Evolutionary conservation across 495 filamentous ascomycete genomes (phyloP).

Genomic region (Cenococcum geophilum): DNA sequence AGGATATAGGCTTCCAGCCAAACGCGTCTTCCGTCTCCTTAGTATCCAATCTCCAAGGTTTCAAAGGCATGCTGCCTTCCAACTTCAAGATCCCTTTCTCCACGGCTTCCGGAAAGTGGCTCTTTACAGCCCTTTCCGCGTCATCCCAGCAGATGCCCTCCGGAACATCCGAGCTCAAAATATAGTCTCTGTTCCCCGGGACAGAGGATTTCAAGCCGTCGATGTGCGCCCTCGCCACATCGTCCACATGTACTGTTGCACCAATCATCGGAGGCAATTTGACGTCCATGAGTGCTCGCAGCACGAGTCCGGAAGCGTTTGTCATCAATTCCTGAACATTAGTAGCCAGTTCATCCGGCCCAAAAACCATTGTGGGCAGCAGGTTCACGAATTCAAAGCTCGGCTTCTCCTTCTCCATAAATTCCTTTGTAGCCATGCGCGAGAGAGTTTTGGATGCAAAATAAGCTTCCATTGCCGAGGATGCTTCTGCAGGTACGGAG

Average conservation of each 20-base stretch:
- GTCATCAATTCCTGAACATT: conserved; percentile 11
- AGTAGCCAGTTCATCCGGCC: conserved; percentile 13
- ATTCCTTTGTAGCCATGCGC: conserved; percentile 13
- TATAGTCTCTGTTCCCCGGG: conserved; percentile 15
- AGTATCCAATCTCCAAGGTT: conserved; percentile 7
- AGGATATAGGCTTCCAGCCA: neutral
- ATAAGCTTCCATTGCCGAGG: conserved; percentile 15
- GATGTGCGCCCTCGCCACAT: conserved; percentile 16
- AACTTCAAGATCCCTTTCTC: conserved; percentile 13
- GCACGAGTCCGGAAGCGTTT: neutral
- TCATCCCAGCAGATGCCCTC: conserved; percentile 11
- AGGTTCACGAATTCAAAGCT: conserved; percentile 12
- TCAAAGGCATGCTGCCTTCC: conserved; percentile 3
- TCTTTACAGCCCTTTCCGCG: conserved; percentile 6
- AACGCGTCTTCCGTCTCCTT: conserved; percentile 2
- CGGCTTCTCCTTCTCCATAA: conserved; percentile 19
- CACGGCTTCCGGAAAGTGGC: conserved; percentile 12
- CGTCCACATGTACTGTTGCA: conserved; percentile 9
- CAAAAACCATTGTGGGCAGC: conserved; percentile 14
- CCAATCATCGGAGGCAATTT: conserved; percentile 10
- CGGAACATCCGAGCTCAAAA: conserved; percentile 15
- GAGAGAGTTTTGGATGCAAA: conserved; percentile 15
- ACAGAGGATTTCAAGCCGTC: conserved; percentile 14
- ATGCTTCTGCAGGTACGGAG: neutral
- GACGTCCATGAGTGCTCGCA: conserved; percentile 14